Evolutionary conservation across 768 basidiomycete genomes (phyloP).

Genomic region (Boletus subparvulus): DNA sequence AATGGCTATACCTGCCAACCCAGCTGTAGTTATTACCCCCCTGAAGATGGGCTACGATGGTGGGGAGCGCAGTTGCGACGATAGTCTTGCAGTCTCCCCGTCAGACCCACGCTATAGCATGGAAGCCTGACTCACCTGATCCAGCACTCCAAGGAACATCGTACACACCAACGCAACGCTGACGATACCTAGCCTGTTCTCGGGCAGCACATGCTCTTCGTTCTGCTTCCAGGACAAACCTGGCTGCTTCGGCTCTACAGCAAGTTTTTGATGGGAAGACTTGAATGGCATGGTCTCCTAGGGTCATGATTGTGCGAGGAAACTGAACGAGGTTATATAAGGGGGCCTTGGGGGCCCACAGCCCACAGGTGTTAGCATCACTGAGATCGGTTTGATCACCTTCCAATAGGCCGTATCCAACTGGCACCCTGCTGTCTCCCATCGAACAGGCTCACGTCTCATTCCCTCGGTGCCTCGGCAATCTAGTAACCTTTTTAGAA

Average conservation of each 20-base stretch:
- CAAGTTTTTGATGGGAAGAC: not conserved
- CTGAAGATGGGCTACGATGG: constrained; percentile 61
- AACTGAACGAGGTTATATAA: not conserved
- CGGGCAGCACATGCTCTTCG: constrained; percentile 53
- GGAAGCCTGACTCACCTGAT: constrained; percentile 42
- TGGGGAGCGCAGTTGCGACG: constrained; percentile 69
- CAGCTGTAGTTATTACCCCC: constrained; percentile 65
- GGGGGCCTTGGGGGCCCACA: not conserved
- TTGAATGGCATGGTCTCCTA: not conserved
- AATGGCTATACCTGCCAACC: constrained; percentile 56
- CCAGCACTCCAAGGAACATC: constrained; percentile 46
- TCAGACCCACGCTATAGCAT: not conserved
- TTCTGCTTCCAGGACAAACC: constrained; percentile 51
- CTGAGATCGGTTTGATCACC: not conserved
- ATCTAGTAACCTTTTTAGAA: no score
- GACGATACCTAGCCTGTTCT: constrained; percentile 21
- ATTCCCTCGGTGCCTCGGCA: no score
- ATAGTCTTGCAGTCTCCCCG: constrained; percentile 43
- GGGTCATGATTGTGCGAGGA: not conserved
- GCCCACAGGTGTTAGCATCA: no score
- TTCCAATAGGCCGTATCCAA: not conserved
- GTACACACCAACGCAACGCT: constrained; percentile 27
- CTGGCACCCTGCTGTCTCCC: no score
- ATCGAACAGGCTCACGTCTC: no score
- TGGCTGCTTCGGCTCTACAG: constrained; percentile 19